Evolutionary conservation across 768 basidiomycete species (phyloP), one percentile per base, ranked within the genome.

Genomic region (Pilatotrama ljubarskyi): DNA sequence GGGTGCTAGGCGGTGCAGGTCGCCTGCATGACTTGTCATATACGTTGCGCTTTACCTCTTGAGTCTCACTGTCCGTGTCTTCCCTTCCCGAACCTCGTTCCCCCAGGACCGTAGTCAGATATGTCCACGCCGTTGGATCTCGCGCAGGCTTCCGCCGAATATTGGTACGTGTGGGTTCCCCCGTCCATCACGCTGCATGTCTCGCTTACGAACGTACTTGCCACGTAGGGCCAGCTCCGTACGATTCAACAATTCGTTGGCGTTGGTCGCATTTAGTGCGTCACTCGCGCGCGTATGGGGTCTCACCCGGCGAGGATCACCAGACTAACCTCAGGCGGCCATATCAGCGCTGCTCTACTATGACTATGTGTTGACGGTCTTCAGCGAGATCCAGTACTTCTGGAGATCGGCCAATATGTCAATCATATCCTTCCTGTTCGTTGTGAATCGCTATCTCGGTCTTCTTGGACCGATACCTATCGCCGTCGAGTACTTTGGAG

Each of bases 311-410:
- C 10, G 46, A 32, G 29, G 10, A 48, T 29, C 26, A 25, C 13
- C 26, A 18, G 5, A 4, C 49, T 10, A 11, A 48, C 13, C 35
- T 8, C 7, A 20, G 22, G 2, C 18, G 20, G 5, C 15, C 17
- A 3, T 18, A 1, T 14, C 48, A 71, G 75, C 47, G 8, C 55
- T 75, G 17, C 64, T 77, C 15, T 66, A 77, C n/a, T 79, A 80
- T 53, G 83, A 84, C 50, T 81, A 81, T 59, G 36, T 73, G 32
- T 66, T 82, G 37, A 84, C 83, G 0, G 62, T 84, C 7, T 48
- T 64, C 2, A 55, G 58, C 32, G 83, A 84, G 61, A 70, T 80
- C 10, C 73, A 76, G 26, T 68, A 72, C n/a, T 80, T 80, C 68
- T 84, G 84, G 83, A 65, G 52, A 11, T 51, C 56, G 7, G 44